Evolutionary conservation across 2,329 filamentous ascomycete species (phyloP).

Genomic region (Sphaceloma murrayae): DNA sequence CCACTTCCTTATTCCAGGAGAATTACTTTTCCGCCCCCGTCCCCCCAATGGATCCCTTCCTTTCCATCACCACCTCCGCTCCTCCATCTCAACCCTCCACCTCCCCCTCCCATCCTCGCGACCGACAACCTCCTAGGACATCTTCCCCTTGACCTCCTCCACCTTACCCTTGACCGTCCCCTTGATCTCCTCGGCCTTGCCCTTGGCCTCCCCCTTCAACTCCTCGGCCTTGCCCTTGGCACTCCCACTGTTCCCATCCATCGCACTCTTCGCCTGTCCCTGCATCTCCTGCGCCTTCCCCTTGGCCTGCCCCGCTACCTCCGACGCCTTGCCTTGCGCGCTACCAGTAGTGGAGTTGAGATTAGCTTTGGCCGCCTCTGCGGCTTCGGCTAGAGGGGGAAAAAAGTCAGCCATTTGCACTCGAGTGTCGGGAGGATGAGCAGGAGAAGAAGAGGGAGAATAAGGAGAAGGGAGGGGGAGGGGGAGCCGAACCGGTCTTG

Average conservation of each 20-base stretch:
- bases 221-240: constrained; percentile 36
- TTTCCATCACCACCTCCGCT: background rate
- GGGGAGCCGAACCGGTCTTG: constrained; percentile 53
- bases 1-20: too few relatives aligned
- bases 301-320: constrained; percentile 29
- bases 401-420: background rate
- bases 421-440: background rate
- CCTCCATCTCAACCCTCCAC: background rate
- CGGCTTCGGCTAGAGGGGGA: constrained; percentile 17
- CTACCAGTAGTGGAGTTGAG: constrained; percentile 21
- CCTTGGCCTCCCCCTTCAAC: constrained; percentile 36
- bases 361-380: constrained; percentile 31
- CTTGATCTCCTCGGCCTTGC: constrained; percentile 33
- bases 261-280: constrained; percentile 32
- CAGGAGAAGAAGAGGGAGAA: background rate
- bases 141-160: constrained; percentile 25
- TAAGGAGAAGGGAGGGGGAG: background rate
- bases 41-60: too few relatives aligned
- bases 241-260: constrained; percentile 32
- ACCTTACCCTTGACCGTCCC: constrained; percentile 34
- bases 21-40: too few relatives aligned
- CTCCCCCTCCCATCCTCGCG: background rate
- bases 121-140: constrained; percentile 15
- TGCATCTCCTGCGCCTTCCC: constrained; percentile 27
- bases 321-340: constrained; percentile 10